These are phyloP conservation scores for Monascus purpureus DNA, from an alignment of 495 filamentous ascomycete genomes.

Conservation along the genomic window DNA sequence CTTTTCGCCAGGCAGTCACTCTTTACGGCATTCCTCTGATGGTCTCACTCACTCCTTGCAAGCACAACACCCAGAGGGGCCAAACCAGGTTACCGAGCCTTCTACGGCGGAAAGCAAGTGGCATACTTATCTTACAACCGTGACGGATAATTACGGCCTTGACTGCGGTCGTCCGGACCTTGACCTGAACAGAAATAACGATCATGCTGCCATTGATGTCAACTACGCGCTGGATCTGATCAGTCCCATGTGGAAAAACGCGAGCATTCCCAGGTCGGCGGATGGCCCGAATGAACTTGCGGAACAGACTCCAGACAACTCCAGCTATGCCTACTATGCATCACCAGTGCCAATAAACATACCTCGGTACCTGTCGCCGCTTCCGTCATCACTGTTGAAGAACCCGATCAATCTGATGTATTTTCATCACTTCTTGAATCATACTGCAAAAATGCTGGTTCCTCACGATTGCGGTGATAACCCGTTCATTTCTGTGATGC, in stretches of 20 bases:
- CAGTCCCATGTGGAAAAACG: constrained; percentile 7
- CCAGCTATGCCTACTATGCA: constrained; percentile 45
- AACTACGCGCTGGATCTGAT: constrained; percentile 23
- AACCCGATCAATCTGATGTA: constrained; percentile 71
- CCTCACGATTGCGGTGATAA: constrained; percentile 65
- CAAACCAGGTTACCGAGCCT: constrained; percentile 1
- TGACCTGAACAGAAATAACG: constrained; percentile 57
- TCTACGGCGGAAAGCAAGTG: constrained; percentile 21
- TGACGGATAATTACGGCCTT: constrained; percentile 44
- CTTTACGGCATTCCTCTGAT: neutral
- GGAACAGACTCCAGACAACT: constrained; percentile 5
- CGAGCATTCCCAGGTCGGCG: constrained; percentile 5
- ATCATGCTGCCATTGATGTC: constrained; percentile 39
- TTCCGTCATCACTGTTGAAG: constrained; percentile 50
- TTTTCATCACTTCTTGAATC: constrained; percentile 68
- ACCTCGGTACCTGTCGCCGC: constrained; percentile 48
- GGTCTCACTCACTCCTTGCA: neutral
- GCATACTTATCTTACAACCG: constrained; percentile 26
- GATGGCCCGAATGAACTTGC: constrained; percentile 4
- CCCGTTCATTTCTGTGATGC: constrained; percentile 57
- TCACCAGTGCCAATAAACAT: constrained; percentile 55
- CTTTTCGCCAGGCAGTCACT: neutral
- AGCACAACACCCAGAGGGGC: constrained; percentile 1
- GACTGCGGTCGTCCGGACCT: constrained; percentile 55
- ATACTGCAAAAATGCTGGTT: constrained; percentile 61